Evolutionary conservation across 2,329 filamentous ascomycete species (phyloP).

Genomic region (Clonostachys byssicola): DNA sequence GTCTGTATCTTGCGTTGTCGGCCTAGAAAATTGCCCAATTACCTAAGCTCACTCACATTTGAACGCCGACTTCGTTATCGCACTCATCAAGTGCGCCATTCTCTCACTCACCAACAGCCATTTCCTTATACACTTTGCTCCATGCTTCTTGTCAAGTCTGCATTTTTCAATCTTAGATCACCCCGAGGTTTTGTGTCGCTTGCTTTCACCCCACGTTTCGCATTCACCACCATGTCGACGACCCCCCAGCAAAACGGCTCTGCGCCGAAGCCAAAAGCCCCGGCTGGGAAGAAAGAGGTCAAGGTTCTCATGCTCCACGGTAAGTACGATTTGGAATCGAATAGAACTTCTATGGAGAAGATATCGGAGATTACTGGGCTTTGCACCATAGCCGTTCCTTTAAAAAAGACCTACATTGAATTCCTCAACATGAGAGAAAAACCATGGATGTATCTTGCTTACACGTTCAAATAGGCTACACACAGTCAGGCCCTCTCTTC

Average conservation of each 20-base stretch:
- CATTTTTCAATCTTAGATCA: neutral
- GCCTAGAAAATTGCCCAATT: no score
- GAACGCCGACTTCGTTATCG: no score
- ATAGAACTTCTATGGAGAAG: neutral
- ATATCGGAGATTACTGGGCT: neutral
- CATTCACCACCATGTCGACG: constrained; percentile 12
- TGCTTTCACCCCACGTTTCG: neutral
- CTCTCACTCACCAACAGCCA: no score
- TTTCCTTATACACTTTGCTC: no score
- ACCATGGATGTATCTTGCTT: neutral
- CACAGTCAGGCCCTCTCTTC: constrained; percentile 84
- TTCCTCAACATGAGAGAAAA: neutral
- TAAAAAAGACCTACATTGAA: neutral
- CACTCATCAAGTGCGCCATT: no score
- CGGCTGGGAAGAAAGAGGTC: constrained; percentile 23
- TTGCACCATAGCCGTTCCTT: neutral
- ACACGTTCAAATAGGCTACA: constrained; percentile 58
- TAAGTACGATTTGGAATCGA: constrained; percentile 20
- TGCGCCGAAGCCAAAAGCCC: constrained; percentile 17
- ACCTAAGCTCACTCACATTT: no score
- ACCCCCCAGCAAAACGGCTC: constrained; percentile 9
- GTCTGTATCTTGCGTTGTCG: no score
- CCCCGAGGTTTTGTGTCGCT: neutral
- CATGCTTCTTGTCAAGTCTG: neutral
- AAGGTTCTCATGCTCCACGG: constrained; percentile 79